These are phyloP conservation scores for Tulasnella sp. DNA, from an alignment of 768 basidiomycete genomes.

Conservation along the genomic window DNA sequence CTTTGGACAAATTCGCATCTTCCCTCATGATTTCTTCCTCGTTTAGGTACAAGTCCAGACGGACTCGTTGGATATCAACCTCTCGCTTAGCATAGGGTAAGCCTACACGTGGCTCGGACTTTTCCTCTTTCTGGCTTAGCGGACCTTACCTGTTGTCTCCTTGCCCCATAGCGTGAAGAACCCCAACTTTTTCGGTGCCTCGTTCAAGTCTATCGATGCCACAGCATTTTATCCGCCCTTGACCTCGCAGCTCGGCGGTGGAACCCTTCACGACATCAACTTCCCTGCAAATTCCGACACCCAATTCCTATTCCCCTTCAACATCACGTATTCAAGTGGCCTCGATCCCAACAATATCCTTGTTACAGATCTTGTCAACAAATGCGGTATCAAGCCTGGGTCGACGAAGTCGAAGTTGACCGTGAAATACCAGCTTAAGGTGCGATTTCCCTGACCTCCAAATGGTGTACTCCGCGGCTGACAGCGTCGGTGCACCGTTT, in stretches of 20 bases:
- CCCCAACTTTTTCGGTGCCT: conserved; percentile 78
- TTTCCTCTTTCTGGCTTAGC: conserved; percentile 29
- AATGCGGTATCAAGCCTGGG: conserved; percentile 59
- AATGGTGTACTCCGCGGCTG: not conserved
- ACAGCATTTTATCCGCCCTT: conserved; percentile 68
- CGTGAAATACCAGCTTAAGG: conserved; percentile 70
- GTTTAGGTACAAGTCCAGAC: conserved; percentile 47
- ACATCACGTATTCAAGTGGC: conserved; percentile 60
- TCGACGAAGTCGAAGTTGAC: conserved; percentile 54
- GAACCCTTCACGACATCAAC: conserved; percentile 51
- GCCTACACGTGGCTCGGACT: conserved; percentile 39
- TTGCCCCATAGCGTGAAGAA: conserved; percentile 64
- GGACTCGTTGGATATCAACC: conserved; percentile 57
- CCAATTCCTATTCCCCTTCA: conserved; percentile 77
- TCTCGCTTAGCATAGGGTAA: conserved; percentile 69
- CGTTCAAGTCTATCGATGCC: conserved; percentile 65
- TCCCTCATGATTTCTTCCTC: conserved; percentile 31
- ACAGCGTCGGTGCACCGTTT: not conserved
- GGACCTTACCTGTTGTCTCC: not conserved
- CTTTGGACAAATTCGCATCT: not conserved
- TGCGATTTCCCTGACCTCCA: conserved; percentile 39
- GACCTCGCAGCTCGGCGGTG: conserved; percentile 68
- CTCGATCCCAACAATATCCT: conserved; percentile 58
- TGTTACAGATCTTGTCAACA: conserved; percentile 62
- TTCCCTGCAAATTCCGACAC: conserved; percentile 57